Evolutionary conservation across 148 eudicot genomes (phyloP).

Genomic region (Rhododendron molle): DNA sequence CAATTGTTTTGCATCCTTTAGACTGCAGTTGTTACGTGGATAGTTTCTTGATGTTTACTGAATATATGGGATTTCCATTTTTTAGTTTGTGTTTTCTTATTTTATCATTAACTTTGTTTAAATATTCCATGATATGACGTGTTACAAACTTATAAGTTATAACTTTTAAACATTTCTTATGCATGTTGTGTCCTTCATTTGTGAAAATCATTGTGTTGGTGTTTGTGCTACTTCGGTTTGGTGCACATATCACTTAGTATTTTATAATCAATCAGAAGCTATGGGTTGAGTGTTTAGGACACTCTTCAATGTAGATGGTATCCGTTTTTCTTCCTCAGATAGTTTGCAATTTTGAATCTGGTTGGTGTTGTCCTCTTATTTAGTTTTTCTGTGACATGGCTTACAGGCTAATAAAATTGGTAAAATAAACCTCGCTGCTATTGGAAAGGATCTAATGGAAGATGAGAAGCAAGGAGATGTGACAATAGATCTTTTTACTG

Average conservation of each 20-base stretch:
- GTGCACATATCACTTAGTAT: neutral
- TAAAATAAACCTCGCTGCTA: constrained; percentile 95
- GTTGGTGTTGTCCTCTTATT: neutral
- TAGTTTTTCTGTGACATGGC: neutral
- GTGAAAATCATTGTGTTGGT: neutral
- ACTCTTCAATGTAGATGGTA: neutral
- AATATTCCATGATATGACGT: neutral
- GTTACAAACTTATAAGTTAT: neutral
- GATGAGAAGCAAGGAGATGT: constrained; percentile 98
- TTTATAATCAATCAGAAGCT: neutral
- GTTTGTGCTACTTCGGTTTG: neutral
- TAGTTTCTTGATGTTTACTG: neutral
- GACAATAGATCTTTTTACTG: constrained; percentile 81
- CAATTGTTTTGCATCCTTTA: neutral
- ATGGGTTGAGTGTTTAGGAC: neutral
- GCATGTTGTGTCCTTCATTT: neutral
- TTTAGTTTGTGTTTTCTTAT: neutral
- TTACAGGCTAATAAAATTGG: constrained; percentile 93
- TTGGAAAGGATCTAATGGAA: constrained; percentile 99
- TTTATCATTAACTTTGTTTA: neutral
- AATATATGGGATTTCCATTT: too few relatives aligned
- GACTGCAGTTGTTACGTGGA: neutral
- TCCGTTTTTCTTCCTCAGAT: neutral
- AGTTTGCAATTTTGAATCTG: neutral
- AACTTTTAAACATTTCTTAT: neutral